Conservation (phyloP, 176 grass and related monocot species). For the Pharus latifolius region DNA sequence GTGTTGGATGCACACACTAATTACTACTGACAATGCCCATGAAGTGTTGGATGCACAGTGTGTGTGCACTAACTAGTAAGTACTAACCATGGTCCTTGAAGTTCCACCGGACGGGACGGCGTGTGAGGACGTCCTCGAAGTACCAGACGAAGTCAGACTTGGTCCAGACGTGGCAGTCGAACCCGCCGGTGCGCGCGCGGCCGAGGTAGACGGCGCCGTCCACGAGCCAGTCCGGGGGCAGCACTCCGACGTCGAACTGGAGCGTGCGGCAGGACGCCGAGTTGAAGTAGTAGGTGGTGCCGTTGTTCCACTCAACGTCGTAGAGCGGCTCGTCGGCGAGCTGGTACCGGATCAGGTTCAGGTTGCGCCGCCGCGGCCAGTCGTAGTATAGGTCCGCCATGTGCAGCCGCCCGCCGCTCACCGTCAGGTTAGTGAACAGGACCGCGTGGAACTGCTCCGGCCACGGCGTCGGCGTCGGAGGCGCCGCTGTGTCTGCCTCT, state of each 20-base stretch:
- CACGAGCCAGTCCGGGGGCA: conserved; percentile 58
- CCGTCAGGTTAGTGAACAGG: conserved; percentile 53
- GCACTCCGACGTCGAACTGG: conserved; percentile 53
- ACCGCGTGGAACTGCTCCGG: conserved; percentile 66
- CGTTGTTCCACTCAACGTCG: conserved; percentile 89
- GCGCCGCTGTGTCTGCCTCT: not conserved
- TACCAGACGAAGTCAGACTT: conserved; percentile 61
- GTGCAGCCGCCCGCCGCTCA: conserved; percentile 27
- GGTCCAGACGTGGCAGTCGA: conserved; percentile 64
- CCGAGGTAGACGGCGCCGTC: conserved; percentile 40
- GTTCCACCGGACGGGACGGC: conserved; percentile 60
- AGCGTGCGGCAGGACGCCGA: conserved; percentile 40
- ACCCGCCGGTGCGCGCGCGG: conserved; percentile 19
- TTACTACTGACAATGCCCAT: too few relatives aligned
- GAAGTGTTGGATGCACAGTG: too few relatives aligned
- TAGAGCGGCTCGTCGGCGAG: conserved; percentile 31
- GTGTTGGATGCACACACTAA: not conserved
- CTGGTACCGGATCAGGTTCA: conserved; percentile 57
- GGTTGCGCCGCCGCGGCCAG: conserved; percentile 65
- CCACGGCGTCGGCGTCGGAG: conserved; percentile 33
- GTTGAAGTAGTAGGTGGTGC: conserved; percentile 68
- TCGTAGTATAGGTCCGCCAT: conserved; percentile 59
- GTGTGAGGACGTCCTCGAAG: conserved; percentile 52
- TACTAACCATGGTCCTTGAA: conserved; percentile 47
- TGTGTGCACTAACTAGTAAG: not conserved